Conservation (phyloP, 345 rosid genomes). For the Lepidium aucheri region DNA sequence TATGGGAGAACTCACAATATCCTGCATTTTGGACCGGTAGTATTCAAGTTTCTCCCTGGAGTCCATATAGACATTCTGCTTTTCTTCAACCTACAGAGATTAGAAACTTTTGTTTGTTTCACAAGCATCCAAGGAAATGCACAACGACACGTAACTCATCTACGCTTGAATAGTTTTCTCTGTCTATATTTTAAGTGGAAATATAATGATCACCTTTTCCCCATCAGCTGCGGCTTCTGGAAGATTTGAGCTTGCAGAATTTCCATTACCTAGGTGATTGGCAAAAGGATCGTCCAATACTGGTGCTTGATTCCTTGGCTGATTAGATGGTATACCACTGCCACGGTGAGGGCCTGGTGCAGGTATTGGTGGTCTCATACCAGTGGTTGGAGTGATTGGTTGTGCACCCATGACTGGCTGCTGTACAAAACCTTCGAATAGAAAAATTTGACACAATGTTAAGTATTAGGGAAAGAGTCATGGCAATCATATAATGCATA, state of each 20-base stretch:
- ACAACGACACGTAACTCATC: background rate
- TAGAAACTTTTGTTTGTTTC: slow-evolving; percentile 3
- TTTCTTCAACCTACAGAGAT: slow-evolving; percentile 45
- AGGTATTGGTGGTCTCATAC: slow-evolving; percentile 62
- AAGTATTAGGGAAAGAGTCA: slow-evolving; percentile 16
- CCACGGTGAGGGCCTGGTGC: slow-evolving; percentile 39
- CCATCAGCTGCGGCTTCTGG: slow-evolving; percentile 42
- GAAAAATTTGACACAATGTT: background rate
- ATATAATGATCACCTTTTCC: slow-evolving; percentile 42
- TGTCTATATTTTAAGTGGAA: background rate
- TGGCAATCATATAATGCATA: slow-evolving; percentile 3
- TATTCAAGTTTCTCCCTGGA: slow-evolving; percentile 90
- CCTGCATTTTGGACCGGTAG: slow-evolving; percentile 92
- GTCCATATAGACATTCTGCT: slow-evolving; percentile 62
- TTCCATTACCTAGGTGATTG: slow-evolving; percentile 37
- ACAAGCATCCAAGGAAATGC: slow-evolving; percentile 13
- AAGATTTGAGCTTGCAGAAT: slow-evolving; percentile 33
- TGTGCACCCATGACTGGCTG: slow-evolving; percentile 51
- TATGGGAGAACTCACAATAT: slow-evolving; percentile 66
- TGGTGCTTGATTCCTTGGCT: slow-evolving; percentile 42
- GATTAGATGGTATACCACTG: slow-evolving; percentile 35
- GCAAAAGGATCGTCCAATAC: slow-evolving; percentile 53
- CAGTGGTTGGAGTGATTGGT: slow-evolving; percentile 44
- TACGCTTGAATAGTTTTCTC: background rate
- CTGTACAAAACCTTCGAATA: slow-evolving; percentile 56